Conservation (phyloP, 2,329 filamentous ascomycete genomes). For the Phoma herbarum region DNA sequence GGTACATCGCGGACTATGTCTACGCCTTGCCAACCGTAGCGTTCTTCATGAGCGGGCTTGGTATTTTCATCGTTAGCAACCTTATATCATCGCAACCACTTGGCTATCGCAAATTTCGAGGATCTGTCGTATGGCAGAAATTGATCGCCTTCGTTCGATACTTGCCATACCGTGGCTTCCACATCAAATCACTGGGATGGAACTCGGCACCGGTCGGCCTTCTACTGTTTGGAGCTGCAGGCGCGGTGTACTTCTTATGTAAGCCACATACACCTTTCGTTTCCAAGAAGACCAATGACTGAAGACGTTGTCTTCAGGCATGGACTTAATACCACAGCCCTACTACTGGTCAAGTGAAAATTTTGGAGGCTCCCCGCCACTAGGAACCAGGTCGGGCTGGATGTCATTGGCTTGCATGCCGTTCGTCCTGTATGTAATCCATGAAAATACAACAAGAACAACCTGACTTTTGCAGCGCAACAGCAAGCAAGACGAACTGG, state of each 20-base stretch:
- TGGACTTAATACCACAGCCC: conserved; percentile 32
- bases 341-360: conserved; percentile 32
- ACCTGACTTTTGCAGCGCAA: conserved; percentile 44
- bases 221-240: conserved; percentile 33
- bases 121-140: neutral
- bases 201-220: conserved; percentile 41
- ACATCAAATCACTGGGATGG: conserved; percentile 33
- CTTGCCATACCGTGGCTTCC: conserved; percentile 41
- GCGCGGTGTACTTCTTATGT: conserved; percentile 36
- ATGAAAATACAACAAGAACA: fast-evolving
- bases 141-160: conserved; percentile 34
- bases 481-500: conserved; percentile 65
- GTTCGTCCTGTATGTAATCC: conserved; percentile 34
- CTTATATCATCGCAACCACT: conserved; percentile 46
- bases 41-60: conserved; percentile 61
- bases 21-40: conserved; percentile 63
- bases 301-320: conserved; percentile 12
- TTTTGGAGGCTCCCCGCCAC: conserved; percentile 39
- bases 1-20: conserved; percentile 64
- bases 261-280: neutral
- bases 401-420: conserved; percentile 43
- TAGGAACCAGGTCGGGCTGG: conserved; percentile 43
- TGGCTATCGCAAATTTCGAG: conserved; percentile 11
- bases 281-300: neutral
- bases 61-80: conserved; percentile 57